Percentiles rank a stretch among this genome's conserved stretches.
Evolutionary conservation across 805 yeast species (phyloP).

Genomic region (Nakazawaea peltata): DNA sequence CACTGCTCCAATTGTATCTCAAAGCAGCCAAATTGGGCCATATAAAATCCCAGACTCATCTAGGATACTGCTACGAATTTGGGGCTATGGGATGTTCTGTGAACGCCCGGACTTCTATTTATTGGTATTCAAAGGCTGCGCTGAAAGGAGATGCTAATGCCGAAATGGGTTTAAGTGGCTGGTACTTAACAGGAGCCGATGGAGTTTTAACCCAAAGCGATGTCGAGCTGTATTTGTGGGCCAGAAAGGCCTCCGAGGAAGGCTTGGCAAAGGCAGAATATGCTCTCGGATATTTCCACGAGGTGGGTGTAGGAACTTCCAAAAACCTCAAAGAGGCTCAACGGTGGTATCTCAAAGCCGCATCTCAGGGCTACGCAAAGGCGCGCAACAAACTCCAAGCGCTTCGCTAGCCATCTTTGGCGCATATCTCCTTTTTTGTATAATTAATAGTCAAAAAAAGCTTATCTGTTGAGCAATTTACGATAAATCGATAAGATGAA

Average conservation of each 20-base stretch:
- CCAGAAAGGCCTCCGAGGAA: slow-evolving; percentile 50
- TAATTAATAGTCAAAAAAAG: too few relatives aligned
- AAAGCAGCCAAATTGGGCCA: slow-evolving; percentile 55
- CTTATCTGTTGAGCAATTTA: too few relatives aligned
- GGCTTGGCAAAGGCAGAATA: slow-evolving; percentile 58
- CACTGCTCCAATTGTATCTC: slow-evolving; percentile 44
- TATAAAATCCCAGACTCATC: slow-evolving; percentile 58
- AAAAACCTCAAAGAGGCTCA: slow-evolving; percentile 34
- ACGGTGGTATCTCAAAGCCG: slow-evolving; percentile 50
- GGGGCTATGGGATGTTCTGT: slow-evolving; percentile 48
- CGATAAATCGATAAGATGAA: too few relatives aligned
- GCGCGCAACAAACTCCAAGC: slow-evolving; percentile 41
- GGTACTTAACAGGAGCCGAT: slow-evolving; percentile 67
- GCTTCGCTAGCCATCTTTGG: too few relatives aligned
- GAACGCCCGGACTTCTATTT: slow-evolving; percentile 52
- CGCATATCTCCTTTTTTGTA: too few relatives aligned
- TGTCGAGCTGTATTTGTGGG: slow-evolving; percentile 62
- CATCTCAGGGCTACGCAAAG: slow-evolving; percentile 51
- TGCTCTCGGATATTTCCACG: slow-evolving; percentile 61
- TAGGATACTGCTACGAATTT: slow-evolving; percentile 68
- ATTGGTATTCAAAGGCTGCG: slow-evolving; percentile 71
- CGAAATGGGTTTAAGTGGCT: slow-evolving; percentile 66
- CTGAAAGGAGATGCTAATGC: slow-evolving; percentile 57
- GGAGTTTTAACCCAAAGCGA: slow-evolving; percentile 46
- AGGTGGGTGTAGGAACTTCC: slow-evolving; percentile 54